Evolutionary conservation across 208 protist genomes (phyloP), one percentile per base, ranked within the genome.

Genomic region (Tetramitus jugosus): DNA sequence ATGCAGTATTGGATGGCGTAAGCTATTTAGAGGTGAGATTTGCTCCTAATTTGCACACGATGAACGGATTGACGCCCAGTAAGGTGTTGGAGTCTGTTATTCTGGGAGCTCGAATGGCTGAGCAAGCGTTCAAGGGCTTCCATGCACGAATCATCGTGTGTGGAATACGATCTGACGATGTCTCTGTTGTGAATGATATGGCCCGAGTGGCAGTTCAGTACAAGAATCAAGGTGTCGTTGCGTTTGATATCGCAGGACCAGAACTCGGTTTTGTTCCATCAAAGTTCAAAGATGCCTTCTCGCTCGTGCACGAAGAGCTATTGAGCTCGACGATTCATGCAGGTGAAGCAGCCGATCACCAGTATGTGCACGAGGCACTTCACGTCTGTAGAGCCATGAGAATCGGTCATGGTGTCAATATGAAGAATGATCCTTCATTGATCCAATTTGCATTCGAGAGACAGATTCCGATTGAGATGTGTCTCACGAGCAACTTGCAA

Each of bases 11-110:
- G 23, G 62, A 69, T 43, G 35, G 35, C 23, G 33, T 40, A 6
- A 17, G 4, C 1, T 69, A 69, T 69, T 69, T 69, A 43, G 62
- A 69, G 26, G 33, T 69, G 13, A 43, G 62, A 40, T 69, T 69
- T 69, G 62, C 33, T 43, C 33, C 62, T 26, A 29, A 26, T 26
- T n/a, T 69, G 7, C 62, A 69, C 26, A 69, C 31, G 7, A 45
- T 37, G 26, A 26, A 4, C 13, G 62, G 62, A 43, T 26, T 69
- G 0, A n/a, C 62, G 8, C 29, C 29, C 2, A 43, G 10, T 43
- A 29, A 69, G 43, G 35, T 69, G 4, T 43, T 69, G 37, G 39
- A 69, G 4, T 69, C 26, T n/a, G 62, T 69, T 1, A 13, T 69
- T 8, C 37, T 8, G 1, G 62, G 62, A 23, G 26, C 29, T 31